Evolutionary conservation across 164 flowering plant species (phyloP).

Genomic region (Echeveria elegans): DNA sequence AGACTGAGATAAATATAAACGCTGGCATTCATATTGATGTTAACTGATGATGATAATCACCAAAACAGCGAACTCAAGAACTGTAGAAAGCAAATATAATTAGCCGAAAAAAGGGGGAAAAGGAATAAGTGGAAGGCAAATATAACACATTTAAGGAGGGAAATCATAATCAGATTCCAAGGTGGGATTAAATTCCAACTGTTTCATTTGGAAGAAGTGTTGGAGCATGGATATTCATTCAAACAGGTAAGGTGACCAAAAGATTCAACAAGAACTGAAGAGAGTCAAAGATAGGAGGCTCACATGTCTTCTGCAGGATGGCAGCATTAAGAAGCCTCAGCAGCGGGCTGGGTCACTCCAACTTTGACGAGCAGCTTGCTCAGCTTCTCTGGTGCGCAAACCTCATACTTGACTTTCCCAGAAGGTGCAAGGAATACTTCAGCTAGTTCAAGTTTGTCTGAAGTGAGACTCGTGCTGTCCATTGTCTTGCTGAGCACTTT

Average conservation of each 20-base stretch:
- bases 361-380: conserved; percentile 37
- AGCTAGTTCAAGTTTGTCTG: conserved; percentile 57
- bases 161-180: too few species aligned
- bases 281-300: neutral
- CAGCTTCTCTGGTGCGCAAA: conserved; percentile 38
- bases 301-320: neutral
- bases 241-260: neutral
- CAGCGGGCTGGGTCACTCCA: conserved; percentile 50
- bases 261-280: neutral
- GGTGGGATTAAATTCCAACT: too few species aligned
- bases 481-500: conserved; percentile 66
- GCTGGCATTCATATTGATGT: too few species aligned
- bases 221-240: too few species aligned
- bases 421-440: conserved; percentile 37
- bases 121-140: too few species aligned
- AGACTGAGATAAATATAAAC: too few species aligned
- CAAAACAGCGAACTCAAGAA: too few species aligned
- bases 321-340: conserved; percentile 19
- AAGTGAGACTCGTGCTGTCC: conserved; percentile 64
- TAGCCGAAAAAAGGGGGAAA: too few species aligned
- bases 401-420: conserved; percentile 53
- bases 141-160: too few species aligned
- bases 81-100: too few species aligned
- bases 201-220: too few species aligned
- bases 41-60: neutral